phyloP scores from a whole-genome alignment of 352 stramenopile genomes.

The Phytophthora hybrid region DNA sequence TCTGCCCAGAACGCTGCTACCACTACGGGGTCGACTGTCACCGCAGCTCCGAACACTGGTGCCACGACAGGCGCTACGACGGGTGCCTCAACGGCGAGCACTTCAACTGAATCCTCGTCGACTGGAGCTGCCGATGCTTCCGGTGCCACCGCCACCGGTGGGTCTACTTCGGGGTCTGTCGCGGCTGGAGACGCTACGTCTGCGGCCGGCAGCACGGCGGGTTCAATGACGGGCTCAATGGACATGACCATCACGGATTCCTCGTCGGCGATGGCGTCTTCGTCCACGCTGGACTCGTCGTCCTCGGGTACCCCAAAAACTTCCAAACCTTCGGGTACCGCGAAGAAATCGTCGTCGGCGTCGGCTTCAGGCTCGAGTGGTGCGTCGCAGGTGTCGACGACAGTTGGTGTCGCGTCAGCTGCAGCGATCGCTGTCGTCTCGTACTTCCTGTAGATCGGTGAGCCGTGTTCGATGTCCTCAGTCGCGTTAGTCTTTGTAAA shows the following conservation, averaged over 20 bases:
- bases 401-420: slow-evolving; percentile 18
- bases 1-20: slow-evolving; percentile 22
- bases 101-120: slow-evolving; percentile 11
- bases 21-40: background rate
- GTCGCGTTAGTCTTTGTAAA: slow-evolving; percentile 3
- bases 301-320: slow-evolving; percentile 10
- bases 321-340: slow-evolving; percentile 3
- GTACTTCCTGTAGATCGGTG: slow-evolving; percentile 33
- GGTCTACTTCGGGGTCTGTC: slow-evolving; percentile 4
- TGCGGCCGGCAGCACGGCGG: background rate
- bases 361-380: slow-evolving; percentile 29
- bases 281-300: slow-evolving; percentile 16
- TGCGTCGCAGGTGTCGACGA: slow-evolving; percentile 15
- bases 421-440: slow-evolving; percentile 15
- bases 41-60: background rate
- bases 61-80: slow-evolving; percentile 11
- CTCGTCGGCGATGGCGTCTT: slow-evolving; percentile 4
- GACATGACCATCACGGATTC: slow-evolving; percentile 2
- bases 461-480: slow-evolving; percentile 6
- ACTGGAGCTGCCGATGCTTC: slow-evolving; percentile 2
- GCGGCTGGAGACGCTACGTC: background rate
- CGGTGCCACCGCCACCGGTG: slow-evolving; percentile 6
- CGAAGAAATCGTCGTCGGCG: slow-evolving; percentile 9
- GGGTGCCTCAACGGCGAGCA: slow-evolving; percentile 1
- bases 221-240: slow-evolving; percentile 18